Evolutionary conservation across 2,329 filamentous ascomycete genomes (phyloP).

Genomic region (Colletotrichum karsti): DNA sequence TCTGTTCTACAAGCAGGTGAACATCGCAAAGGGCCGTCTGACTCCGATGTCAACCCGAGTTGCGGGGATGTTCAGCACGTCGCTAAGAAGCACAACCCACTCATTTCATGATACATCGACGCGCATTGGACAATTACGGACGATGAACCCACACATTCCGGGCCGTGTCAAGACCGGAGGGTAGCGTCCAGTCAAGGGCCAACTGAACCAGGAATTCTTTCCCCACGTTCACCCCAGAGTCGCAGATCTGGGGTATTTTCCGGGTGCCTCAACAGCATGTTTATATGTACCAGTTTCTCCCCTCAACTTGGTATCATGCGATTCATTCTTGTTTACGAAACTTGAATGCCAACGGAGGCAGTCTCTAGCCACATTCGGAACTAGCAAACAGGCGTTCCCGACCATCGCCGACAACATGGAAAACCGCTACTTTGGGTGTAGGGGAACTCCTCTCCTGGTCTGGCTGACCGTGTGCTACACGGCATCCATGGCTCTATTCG

Average conservation of each 20-base stretch:
- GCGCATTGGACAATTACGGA: not conserved
- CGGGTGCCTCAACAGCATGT: not conserved
- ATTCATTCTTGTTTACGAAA: not conserved
- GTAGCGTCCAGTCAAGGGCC: not conserved
- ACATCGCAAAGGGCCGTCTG: not conserved
- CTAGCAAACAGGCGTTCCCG: not conserved
- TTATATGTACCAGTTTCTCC: not conserved
- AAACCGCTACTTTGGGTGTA: not conserved
- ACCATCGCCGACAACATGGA: not conserved
- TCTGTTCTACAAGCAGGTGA: too few species aligned
- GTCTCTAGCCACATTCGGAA: fast-evolving
- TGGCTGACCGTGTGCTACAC: not conserved
- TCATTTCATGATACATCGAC: not conserved
- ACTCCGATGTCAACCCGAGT: not conserved
- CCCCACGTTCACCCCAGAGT: not conserved
- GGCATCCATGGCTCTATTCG: not conserved
- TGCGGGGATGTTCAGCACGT: not conserved
- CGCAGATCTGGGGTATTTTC: not conserved
- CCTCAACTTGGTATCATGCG: not conserved
- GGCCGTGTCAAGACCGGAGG: not conserved
- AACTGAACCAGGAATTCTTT: not conserved
- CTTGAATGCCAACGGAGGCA: not conserved
- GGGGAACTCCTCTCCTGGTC: fast-evolving
- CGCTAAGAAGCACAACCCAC: not conserved
- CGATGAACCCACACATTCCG: not conserved